Conservation (phyloP, 306 rosid genomes). For the Fagus sylvatica region DNA sequence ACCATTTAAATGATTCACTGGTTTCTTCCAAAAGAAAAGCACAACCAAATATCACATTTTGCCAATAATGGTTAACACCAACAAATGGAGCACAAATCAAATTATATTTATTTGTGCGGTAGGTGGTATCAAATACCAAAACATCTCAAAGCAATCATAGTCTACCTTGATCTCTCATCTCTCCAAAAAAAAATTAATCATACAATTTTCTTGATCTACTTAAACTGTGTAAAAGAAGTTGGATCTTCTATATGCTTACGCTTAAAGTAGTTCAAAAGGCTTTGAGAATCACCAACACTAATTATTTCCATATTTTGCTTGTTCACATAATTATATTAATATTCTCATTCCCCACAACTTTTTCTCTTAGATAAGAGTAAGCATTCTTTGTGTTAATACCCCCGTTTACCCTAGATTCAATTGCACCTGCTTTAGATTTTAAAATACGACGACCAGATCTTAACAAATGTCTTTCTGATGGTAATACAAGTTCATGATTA, state of each 20-base stretch:
- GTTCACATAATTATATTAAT: background rate
- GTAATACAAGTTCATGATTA: background rate
- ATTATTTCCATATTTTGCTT: background rate
- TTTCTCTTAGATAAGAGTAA: background rate
- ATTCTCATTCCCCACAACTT: background rate
- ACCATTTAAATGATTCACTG: background rate
- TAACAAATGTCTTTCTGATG: background rate
- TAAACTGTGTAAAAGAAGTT: background rate
- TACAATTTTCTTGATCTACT: background rate
- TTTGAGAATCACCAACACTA: background rate
- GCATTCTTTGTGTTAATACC: background rate
- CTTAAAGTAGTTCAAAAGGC: background rate
- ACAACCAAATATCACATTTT: too few species aligned
- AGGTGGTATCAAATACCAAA: background rate
- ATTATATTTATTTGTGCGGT: background rate
- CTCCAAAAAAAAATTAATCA: background rate
- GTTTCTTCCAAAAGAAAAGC: too few species aligned
- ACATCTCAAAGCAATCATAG: background rate
- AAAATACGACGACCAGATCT: background rate
- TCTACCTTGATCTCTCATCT: background rate
- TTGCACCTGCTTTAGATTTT: background rate
- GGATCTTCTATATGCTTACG: background rate
- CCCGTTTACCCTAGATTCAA: background rate
- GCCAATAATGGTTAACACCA: too few species aligned
- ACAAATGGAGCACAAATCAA: too few species aligned